Evolutionary conservation across 805 yeast genomes (phyloP), one percentile per base, ranked within the genome.

Genomic region (Priceomyces medius): DNA sequence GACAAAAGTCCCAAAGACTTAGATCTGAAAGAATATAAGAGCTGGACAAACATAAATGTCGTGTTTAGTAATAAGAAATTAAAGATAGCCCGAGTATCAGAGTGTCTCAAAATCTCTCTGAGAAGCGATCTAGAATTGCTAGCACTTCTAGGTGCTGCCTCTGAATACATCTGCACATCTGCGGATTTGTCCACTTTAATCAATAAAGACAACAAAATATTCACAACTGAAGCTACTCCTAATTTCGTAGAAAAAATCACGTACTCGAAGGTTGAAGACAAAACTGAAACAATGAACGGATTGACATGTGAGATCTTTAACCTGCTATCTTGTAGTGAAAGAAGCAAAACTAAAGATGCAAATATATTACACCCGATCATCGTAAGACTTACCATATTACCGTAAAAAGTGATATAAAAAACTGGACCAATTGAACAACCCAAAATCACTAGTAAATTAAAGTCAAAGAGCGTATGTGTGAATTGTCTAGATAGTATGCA

Each of bases 41-140:
- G 73, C 66, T 93, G 99, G 31, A 93, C 82, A 54, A 93, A 80
- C 99, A 93, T 93, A 65, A 93, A 93, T 2, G 93, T 78, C 9
- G 95, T 80, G 63, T 93, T 93, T 45, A 93, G 73, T 48, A 91
- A 62, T 36, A 93, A 65, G 54, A 91, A 93, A 43, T 88, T 83
- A 63, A 93, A 90, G 21, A 93, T 93, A 9, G 96, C 88, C 46
- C 85, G 73, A 0, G 97, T 89, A 48, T 89, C 97, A 1, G 65
- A 42, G 45, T 70, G 74, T 20, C 54, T 43, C 38, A 66, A 44
- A 32, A 69, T 48, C 42, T 67, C 67, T 24, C 47, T 51, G n/a
- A 67, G 41, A 16, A 66, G 59, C 3, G 56, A 49, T 9, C 31
- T 21, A 9, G 43, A 40, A 16, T 32, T 21, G 24, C 21, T 31